phyloP scores from a whole-genome alignment of 2,329 filamentous ascomycete species.

The Aureobasidium sp. region DNA sequence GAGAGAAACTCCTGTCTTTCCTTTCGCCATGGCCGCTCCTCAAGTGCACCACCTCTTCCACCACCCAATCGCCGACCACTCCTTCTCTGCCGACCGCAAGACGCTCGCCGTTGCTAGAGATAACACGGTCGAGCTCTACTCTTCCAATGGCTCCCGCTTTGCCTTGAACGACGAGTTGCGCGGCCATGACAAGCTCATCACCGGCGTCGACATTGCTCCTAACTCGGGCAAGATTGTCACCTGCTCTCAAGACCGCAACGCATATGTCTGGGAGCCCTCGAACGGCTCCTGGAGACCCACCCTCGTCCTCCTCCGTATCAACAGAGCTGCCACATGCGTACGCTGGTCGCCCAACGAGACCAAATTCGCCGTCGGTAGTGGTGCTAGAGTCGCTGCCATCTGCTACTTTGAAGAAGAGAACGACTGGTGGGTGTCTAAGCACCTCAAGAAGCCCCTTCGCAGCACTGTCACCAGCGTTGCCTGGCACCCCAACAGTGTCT shows the following conservation, averaged over 20 bases:
- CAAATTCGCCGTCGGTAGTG: constrained; percentile 96
- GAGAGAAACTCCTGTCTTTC: constrained; percentile 85
- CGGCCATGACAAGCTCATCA: constrained; percentile 95
- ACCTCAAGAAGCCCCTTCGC: constrained; percentile 97
- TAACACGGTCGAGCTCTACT: constrained; percentile 82
- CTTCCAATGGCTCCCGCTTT: constrained; percentile 64
- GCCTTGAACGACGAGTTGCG: constrained; percentile 86
- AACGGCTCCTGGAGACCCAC: constrained; percentile 94
- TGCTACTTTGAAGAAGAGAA: constrained; percentile 99
- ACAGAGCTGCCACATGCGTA: constrained; percentile 91
- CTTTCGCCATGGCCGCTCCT: constrained; percentile 65
- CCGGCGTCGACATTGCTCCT: constrained; percentile 90
- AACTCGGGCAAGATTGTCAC: constrained; percentile 89
- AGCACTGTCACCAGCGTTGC: constrained; percentile 91
- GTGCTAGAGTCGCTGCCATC: constrained; percentile 87
- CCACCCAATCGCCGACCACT: constrained; percentile 92
- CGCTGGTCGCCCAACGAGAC: constrained; percentile 95
- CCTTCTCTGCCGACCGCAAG: constrained; percentile 86
- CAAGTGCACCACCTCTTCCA: constrained; percentile 98
- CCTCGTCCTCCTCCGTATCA: constrained; percentile 92
- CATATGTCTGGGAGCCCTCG: constrained; percentile 86
- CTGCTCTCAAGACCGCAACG: constrained; percentile 97
- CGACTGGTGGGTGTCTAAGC: constrained; percentile 99
- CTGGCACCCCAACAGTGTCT: constrained; percentile 96
- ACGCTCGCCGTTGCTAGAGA: constrained; percentile 89